Base-by-base conservation (phyloP, 495 filamentous ascomycete species). In the Elasticomyces elasticus region DNA sequence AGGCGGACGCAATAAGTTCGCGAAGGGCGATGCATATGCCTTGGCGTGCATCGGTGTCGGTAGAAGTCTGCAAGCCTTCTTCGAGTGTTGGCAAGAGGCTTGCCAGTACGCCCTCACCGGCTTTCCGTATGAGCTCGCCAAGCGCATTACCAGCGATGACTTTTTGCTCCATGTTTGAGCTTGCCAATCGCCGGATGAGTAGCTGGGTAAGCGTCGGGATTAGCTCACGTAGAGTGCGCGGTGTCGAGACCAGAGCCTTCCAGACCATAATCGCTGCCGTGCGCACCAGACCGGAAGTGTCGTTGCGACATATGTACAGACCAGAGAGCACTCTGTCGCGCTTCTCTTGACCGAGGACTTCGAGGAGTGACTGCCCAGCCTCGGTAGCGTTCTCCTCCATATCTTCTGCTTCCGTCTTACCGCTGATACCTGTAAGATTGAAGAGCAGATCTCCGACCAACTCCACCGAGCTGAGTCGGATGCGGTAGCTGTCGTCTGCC, bases 91-190 rank as follows among this genome's bases (percentile, higher is more conserved):
- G 92, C 48, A 98, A 71, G 52, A 98, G 72, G 43, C 80, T 94
- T 12, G 89, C 78, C 54, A 98, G 70, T 47, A 98, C 89, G 49
- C 88, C 85, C 63, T 97, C 92, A 50, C 92, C 92, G 60, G 91
- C 90, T 70, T 95, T 98, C 57, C 92, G 81, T 61, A 98, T 97
- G 25, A 98, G 76, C 64, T 98, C 92, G 60, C 92, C 94, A 46
- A 98, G 76, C 11, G 92, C 89, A 66, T 97, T 97, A 62, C 91
- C 89, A 45, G 92, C 94, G 72, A 98, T 98, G 55, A 94, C 84
- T 71, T 95, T 96, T 67, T 97, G 92, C 68, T 98, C 92, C 84
- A 94, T 87, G 64, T 95, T 97, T 2, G 89, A 85, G 59, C 88
- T 96, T 50, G 88, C 92, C 33, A 98, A 82, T 31, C 92, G 86